Evolutionary conservation across 352 stramenopile species (phyloP).

Genomic region (Blastocystis sp.): DNA sequence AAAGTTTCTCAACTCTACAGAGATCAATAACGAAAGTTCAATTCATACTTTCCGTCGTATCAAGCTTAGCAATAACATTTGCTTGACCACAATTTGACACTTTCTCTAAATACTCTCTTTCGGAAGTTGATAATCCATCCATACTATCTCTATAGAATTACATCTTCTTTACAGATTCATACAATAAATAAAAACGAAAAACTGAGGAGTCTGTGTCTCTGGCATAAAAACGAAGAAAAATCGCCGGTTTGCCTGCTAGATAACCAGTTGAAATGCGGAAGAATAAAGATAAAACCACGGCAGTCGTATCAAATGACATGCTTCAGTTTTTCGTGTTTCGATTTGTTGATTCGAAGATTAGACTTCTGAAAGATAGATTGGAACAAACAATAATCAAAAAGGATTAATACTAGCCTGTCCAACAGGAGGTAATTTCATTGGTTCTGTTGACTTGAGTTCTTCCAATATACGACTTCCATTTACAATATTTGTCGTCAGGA

Average conservation of each 20-base stretch:
- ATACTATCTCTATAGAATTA: not conserved
- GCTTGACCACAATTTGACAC: not conserved
- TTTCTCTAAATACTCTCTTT: not conserved
- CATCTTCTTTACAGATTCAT: not conserved
- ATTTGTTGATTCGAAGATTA: too few species aligned
- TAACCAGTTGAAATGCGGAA: too few species aligned
- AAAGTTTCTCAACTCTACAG: constrained; percentile 1
- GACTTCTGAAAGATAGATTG: not conserved
- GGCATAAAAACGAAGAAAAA: too few species aligned
- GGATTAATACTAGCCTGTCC: not conserved
- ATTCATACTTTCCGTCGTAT: constrained; percentile 2
- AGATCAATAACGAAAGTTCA: not conserved
- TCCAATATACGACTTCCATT: not conserved
- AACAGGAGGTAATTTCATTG: not conserved
- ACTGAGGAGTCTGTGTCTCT: not conserved
- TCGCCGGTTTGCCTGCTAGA: too few species aligned
- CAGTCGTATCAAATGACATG: too few species aligned
- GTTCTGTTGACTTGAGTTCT: not conserved
- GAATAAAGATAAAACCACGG: too few species aligned
- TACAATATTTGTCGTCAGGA: constrained; percentile 1
- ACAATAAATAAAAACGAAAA: not conserved
- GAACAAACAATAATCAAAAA: constrained; percentile 3
- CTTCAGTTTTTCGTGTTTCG: too few species aligned
- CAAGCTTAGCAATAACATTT: not conserved
- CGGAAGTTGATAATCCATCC: not conserved